Base-by-base conservation (phyloP, 2,329 filamentous ascomycete species). In the Clonostachys solani region DNA sequence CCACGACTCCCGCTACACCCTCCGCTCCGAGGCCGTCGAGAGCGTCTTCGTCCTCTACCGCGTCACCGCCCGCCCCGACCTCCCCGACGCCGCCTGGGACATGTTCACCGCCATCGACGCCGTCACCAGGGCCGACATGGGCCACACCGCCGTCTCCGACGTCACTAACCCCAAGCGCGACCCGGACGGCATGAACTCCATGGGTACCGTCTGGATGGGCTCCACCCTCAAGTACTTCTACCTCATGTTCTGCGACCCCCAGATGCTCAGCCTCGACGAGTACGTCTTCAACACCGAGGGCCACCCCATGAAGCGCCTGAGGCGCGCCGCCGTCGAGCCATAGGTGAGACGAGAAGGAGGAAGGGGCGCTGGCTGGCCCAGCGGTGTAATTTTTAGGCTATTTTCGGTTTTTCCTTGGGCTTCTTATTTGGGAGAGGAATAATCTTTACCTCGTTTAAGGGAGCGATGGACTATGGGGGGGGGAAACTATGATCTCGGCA, bases 211-310 rank as follows among this genome's bases (percentile, higher is more conserved):
- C 56, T 90, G 86, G 83, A 67, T 86, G 56, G 80, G 81, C 0
- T 85, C 89, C 67, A 89, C 85, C 12, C 64, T 89, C 49, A 89
- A 89, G 64, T 89, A 89, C 53, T 87, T 88, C 47, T 90, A 85
- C 53, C 61, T 89, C 44, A 77, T 88, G 29, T 90, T 89, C 54
- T 81, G 78, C 19, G 76, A 84, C 13, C 78, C 81, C 1, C 73
- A 78, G n/a, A 56, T 83, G 33, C 69, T 87, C 41, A 85, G 75
- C 57, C 63, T 89, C 57, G 86, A 90, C 61, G 77, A 87, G 9
- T 89, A 73, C 61, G 82, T 89, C 37, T 62, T 83, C 34, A 79
- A 77, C 46, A 79, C 75, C 1, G 75, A 77, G 56, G 75, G 73
- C 3, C 75, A 78, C 52, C 75, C 75, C 15, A n/a, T 38, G 36